Base-by-base conservation (phyloP, 2,329 filamentous ascomycete species). In the Ceratocystiopsis sp. region DNA sequence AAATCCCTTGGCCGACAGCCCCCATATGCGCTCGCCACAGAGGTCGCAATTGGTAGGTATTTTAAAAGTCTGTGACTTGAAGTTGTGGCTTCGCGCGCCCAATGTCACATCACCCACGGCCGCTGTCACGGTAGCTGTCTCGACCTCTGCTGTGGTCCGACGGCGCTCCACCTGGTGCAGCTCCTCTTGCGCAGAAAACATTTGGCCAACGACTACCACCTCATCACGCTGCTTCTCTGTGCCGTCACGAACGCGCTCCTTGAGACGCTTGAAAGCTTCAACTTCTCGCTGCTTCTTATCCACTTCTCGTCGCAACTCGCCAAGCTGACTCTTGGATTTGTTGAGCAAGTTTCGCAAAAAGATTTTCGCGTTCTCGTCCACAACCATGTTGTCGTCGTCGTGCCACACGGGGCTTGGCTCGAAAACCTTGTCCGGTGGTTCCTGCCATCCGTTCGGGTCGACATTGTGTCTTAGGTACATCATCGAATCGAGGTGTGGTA, bases 31-130 rank as follows among this genome's bases (percentile, higher is more conserved):
- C 57, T 98, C 91, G 16, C 87, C 87, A 53, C 91, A 98, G 13
- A 95, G 71, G 59, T 98, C 91, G 63, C 91, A 98, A 58, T 96
- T 96, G 5, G 91, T 98, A 0, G 93, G 93, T 47, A 98, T 94
- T 60, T 96, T 96, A 70, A 96, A 98, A 0, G 91, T 96, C 57
- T 96, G 86, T n/a, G 84, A 78, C 62, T 93, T 94, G 71, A 98
- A 98, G 55, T 93, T 91, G 66, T 98, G 91, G 55, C 87, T 94
- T 58, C 85, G 85, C 12, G 87, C 87, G 16, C 89, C 89, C 17
- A 94, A 67, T 2, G 87, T 94, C 43, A 98, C 73, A 57, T 98
- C 91, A 34, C 91, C 91, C 3, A 95, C 89, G 0, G 78, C 83
- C 11, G 78, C 69, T n/a, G 85, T 89, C 55, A 98, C 93, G 2